These are phyloP conservation scores for Lipomyces starkeyi DNA, from an alignment of 805 yeast species.

Conservation along the genomic window DNA sequence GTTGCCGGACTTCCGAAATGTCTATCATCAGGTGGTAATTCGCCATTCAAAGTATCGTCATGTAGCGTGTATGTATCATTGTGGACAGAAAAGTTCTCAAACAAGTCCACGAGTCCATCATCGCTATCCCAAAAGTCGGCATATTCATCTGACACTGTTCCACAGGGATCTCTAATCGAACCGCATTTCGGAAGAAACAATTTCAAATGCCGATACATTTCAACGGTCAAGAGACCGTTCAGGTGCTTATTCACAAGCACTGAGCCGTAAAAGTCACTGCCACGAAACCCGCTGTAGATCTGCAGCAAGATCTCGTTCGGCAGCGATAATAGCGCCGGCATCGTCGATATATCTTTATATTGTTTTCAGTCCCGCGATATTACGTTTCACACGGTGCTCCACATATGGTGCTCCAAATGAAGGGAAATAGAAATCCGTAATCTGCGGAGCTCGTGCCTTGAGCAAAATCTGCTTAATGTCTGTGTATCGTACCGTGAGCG, in stretches of 20 bases:
- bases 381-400: too few relatives aligned
- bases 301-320: constrained; percentile 35
- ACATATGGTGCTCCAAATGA: background rate
- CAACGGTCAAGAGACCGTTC: constrained; percentile 25
- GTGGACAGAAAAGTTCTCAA: constrained; percentile 24
- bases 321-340: constrained; percentile 26
- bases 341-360: constrained; percentile 3
- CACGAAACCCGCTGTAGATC: constrained; percentile 27
- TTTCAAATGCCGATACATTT: constrained; percentile 33
- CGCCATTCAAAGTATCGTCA: background rate
- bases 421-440: background rate
- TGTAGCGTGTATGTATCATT: constrained; percentile 1
- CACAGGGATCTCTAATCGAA: background rate
- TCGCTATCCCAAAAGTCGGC: constrained; percentile 17
- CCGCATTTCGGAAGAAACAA: constrained; percentile 27
- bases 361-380: background rate
- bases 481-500: background rate
- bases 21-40: background rate
- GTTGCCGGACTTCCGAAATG: background rate
- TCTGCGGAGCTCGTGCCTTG: background rate
- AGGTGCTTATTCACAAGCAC: constrained; percentile 34
- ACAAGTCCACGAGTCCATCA: constrained; percentile 21
- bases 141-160: background rate
- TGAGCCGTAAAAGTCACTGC: constrained; percentile 35
- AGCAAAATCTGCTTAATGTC: background rate